Evolutionary conservation across 768 basidiomycete species (phyloP).

Genomic region (Agrocybe chaxingu): DNA sequence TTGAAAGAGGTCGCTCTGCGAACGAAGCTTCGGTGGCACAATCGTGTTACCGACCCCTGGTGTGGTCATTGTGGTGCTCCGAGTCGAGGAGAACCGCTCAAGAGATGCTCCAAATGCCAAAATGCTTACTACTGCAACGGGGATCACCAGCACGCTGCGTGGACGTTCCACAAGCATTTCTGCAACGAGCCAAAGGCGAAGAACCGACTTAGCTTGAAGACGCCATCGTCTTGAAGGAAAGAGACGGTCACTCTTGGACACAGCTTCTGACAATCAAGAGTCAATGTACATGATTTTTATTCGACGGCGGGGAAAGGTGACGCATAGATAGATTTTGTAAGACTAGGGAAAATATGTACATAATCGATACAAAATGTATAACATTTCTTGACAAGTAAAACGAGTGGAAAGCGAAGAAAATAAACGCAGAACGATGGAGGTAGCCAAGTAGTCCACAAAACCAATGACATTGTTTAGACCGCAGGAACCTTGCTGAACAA

Average conservation of each 20-base stretch:
- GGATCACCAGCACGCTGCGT: constrained; percentile 18
- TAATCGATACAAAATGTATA: neutral
- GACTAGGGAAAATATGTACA: no score
- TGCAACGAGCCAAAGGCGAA: constrained; percentile 5
- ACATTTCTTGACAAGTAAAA: no score
- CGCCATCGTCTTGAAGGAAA: no score
- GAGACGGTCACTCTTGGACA: no score
- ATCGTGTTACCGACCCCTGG: constrained; percentile 13
- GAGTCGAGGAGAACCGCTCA: constrained; percentile 7
- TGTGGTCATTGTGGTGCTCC: constrained; percentile 23
- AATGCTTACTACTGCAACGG: constrained; percentile 16
- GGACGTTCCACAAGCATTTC: constrained; percentile 23
- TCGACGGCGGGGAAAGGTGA: no score
- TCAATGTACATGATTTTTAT: no score
- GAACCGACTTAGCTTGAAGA: neutral
- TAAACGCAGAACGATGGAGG: no score
- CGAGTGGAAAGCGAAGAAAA: no score
- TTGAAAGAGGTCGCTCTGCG: constrained; percentile 12
- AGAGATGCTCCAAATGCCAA: constrained; percentile 15
- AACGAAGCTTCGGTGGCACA: constrained; percentile 18
- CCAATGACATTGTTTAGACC: neutral
- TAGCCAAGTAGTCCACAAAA: no score
- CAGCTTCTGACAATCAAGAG: no score
- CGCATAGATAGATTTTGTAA: no score
- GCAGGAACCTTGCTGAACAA: constrained; percentile 2